Percentiles rank a stretch among this genome's conserved stretches.
phyloP scores from a whole-genome alignment of 1,284 basidiomycete species.

The Exobasidium cylindrosporum region DNA sequence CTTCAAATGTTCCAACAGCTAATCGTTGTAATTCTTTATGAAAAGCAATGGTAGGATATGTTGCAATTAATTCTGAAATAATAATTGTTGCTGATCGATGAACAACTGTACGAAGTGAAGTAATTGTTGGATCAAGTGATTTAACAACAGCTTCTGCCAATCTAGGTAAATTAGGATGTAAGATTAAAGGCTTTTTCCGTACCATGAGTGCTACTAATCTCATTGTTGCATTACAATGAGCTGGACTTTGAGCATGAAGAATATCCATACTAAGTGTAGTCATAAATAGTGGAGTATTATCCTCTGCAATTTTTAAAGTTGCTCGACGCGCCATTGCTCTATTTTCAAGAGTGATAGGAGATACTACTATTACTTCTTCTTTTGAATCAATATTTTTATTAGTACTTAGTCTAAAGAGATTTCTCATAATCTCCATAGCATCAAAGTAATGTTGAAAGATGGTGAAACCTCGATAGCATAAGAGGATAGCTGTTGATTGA shows the following conservation, averaged over 20 bases:
- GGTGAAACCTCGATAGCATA: conserved; percentile 82
- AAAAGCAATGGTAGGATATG: conserved; percentile 89
- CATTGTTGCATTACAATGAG: conserved; percentile 82
- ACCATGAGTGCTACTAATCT: conserved; percentile 91
- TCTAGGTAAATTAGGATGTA: conserved; percentile 80
- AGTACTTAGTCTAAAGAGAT: conserved; percentile 78
- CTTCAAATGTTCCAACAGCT: conserved; percentile 89
- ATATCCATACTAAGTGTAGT: conserved; percentile 89
- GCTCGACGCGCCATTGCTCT: conserved; percentile 66
- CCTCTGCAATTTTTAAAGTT: conserved; percentile 77
- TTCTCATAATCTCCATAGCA: conserved; percentile 80
- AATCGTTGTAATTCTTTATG: conserved; percentile 79
- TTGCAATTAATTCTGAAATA: conserved; percentile 67
- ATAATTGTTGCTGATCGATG: conserved; percentile 90
- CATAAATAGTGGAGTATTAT: conserved; percentile 88
- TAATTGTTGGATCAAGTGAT: conserved; percentile 86
- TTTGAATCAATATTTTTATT: conserved; percentile 1
- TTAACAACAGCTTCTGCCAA: conserved; percentile 94
- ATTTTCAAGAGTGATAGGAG: conserved; percentile 14
- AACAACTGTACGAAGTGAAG: conserved; percentile 77
- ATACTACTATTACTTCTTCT: conserved; percentile 14
- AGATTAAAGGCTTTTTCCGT: conserved; percentile 80
- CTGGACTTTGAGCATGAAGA: conserved; percentile 71
- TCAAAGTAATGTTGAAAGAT: conserved; percentile 94
- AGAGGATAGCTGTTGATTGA: conserved; percentile 76